Conservation (phyloP, 345 rosid species). For the Conringia planisiliqua region DNA sequence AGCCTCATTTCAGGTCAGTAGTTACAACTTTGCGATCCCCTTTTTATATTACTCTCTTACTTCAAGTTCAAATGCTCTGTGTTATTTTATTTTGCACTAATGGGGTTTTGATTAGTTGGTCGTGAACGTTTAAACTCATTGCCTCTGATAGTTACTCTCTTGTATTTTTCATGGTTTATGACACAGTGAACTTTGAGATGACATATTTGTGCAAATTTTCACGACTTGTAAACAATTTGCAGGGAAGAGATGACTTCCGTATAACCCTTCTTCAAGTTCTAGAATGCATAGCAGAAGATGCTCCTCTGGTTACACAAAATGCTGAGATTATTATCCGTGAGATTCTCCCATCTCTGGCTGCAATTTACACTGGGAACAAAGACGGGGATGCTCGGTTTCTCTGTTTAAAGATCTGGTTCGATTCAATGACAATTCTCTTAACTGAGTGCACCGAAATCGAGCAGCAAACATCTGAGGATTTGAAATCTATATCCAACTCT, state of each 20-base stretch:
- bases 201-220: not conserved
- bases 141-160: not conserved
- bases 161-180: not conserved
- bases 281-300: conserved; percentile 75
- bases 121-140: not conserved
- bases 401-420: conserved; percentile 86
- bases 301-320: conserved; percentile 54
- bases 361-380: conserved; percentile 82
- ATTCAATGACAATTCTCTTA: conserved; percentile 70
- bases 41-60: not conserved
- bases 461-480: conserved; percentile 49
- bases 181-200: not conserved
- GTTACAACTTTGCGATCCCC: conserved; percentile 2
- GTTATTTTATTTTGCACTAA: not conserved
- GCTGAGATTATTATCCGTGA: conserved; percentile 50
- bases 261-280: conserved; percentile 80
- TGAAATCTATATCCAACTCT: conserved; percentile 67
- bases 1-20: conserved; percentile 80
- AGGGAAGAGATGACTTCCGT: conserved; percentile 97
- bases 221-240: conserved; percentile 17
- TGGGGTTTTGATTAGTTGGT: not conserved
- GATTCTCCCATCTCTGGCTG: conserved; percentile 79
- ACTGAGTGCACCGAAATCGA: conserved; percentile 54
- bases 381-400: conserved; percentile 91
- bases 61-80: not conserved